These are phyloP conservation scores for Calocybe cyanea DNA, from an alignment of 768 basidiomycete genomes.

Conservation along the genomic window DNA sequence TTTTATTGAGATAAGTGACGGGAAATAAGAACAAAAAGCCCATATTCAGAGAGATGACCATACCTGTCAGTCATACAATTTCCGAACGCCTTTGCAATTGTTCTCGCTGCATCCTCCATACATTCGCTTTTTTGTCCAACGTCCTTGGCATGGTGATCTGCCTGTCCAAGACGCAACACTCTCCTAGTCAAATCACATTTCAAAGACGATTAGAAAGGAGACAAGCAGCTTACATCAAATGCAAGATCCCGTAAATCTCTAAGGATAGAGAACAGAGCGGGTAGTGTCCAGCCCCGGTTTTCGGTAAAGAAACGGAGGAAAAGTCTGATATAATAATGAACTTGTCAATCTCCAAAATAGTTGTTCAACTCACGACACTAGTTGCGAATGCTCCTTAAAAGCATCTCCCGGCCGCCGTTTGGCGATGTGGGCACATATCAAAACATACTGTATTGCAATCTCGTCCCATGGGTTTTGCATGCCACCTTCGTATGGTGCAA, in stretches of 20 bases:
- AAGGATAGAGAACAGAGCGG: constrained; percentile 76
- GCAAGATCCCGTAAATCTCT: constrained; percentile 83
- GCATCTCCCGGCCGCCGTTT: constrained; percentile 67
- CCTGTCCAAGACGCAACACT: constrained; percentile 38
- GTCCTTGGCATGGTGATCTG: constrained; percentile 57
- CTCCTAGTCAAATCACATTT: neutral
- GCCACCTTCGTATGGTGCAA: constrained; percentile 53
- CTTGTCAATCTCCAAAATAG: too few relatives aligned
- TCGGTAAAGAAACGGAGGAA: constrained; percentile 79
- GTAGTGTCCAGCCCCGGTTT: constrained; percentile 85
- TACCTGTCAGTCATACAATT: constrained; percentile 78
- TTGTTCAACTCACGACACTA: constrained; percentile 76
- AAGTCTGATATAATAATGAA: too few relatives aligned
- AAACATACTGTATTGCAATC: constrained; percentile 77
- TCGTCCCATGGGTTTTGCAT: constrained; percentile 82
- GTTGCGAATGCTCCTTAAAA: constrained; percentile 74
- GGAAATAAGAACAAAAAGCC: too few relatives aligned
- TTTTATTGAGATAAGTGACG: too few relatives aligned
- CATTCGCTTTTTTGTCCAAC: constrained; percentile 55
- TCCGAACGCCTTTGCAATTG: constrained; percentile 87
- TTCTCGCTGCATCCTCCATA: constrained; percentile 85
- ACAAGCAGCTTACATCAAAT: constrained; percentile 55
- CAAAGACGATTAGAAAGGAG: neutral
- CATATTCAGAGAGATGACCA: too few relatives aligned
- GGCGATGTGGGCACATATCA: constrained; percentile 68